These are phyloP conservation scores for Coelastrella sp. DNA, from an alignment of 139 green algal genomes.

Conservation along the genomic window DNA sequence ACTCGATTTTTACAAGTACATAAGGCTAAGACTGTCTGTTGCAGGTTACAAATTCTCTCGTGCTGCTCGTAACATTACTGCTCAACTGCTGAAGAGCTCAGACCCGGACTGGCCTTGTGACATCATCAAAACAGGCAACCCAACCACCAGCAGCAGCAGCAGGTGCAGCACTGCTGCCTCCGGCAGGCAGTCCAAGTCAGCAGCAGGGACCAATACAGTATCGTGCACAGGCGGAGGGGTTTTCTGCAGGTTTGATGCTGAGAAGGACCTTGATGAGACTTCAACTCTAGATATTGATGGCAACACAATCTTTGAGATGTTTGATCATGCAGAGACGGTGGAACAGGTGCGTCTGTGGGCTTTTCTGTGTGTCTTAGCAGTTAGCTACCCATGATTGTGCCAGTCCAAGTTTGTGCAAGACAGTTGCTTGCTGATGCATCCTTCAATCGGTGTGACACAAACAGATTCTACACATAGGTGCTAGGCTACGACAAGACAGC, in stretches of 20 bases:
- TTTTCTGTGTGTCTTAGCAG: too few species aligned
- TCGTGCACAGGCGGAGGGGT: background rate
- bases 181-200: too few species aligned
- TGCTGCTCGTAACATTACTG: background rate
- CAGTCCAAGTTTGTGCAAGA: too few species aligned
- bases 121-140: background rate
- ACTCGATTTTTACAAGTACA: too few species aligned
- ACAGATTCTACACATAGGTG: too few species aligned
- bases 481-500: too few species aligned
- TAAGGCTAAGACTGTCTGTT: too few species aligned
- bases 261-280: background rate
- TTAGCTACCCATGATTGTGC: too few species aligned
- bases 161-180: background rate
- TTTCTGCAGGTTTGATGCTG: background rate
- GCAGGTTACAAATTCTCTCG: slow-evolving; percentile 3
- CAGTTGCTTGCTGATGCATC: background rate
- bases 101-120: slow-evolving; percentile 25
- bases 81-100: background rate
- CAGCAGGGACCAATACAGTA: background rate
- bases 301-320: slow-evolving; percentile 3
- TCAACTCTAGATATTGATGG: too few species aligned
- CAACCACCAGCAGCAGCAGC: background rate
- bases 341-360: background rate
- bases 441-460: too few species aligned
- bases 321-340: slow-evolving; percentile 7